Evolutionary conservation across 345 rosid genomes (phyloP).

Genomic region (Sonneratia caseolaris): DNA sequence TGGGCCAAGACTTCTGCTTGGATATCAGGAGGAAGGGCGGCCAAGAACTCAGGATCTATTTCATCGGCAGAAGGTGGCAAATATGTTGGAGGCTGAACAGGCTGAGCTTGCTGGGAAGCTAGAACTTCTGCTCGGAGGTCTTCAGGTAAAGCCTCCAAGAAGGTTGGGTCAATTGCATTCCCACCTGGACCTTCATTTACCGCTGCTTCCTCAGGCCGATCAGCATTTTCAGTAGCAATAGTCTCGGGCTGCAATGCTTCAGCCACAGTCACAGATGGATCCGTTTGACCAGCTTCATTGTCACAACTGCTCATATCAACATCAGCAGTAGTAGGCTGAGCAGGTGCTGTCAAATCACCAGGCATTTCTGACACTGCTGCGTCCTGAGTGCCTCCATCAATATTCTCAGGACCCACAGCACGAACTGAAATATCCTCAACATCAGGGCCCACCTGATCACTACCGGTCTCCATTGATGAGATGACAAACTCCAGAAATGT

Average conservation of each 20-base stretch:
- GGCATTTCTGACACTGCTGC: conserved; percentile 26
- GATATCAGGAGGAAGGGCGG: conserved; percentile 97
- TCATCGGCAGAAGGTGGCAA: conserved; percentile 84
- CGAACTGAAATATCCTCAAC: conserved; percentile 1
- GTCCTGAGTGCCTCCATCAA: conserved; percentile 20
- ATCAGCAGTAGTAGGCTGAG: conserved; percentile 36
- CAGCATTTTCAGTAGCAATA: conserved; percentile 38
- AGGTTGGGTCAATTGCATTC: conserved; percentile 89
- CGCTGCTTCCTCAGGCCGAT: conserved; percentile 37
- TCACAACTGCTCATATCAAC: conserved; percentile 66
- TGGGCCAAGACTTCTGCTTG: conserved; percentile 99
- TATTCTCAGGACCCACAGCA: conserved; percentile 23
- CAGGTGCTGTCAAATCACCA: conserved; percentile 22
- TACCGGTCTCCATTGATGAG: conserved; percentile 29
- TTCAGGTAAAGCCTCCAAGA: conserved; percentile 93
- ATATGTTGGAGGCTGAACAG: conserved; percentile 81
- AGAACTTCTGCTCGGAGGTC: conserved; percentile 88
- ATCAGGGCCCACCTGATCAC: conserved; percentile 24
- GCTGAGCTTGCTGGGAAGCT: conserved; percentile 94
- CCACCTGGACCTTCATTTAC: conserved; percentile 45
- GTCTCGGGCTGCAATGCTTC: conserved; percentile 24
- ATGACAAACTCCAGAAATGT: conserved; percentile 29
- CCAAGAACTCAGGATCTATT: conserved; percentile 94
- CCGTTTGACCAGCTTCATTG: conserved; percentile 47
- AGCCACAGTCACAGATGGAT: conserved; percentile 29